Conservation (phyloP, 352 stramenopile species). For the Pythium plurisporium region DNA sequence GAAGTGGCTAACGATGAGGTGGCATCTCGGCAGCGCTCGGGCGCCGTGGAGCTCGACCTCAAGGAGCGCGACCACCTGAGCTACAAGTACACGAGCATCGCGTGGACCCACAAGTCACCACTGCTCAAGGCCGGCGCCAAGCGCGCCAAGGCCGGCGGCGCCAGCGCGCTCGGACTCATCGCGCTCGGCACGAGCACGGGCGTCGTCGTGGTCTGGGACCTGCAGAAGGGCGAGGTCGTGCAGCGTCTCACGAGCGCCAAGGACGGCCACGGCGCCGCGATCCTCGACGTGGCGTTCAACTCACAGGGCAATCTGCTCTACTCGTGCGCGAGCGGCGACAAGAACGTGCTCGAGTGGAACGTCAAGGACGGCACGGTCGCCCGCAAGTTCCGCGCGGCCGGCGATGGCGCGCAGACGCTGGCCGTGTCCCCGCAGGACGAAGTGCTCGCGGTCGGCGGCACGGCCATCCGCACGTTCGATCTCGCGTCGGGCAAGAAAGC, state of each 20-base stretch:
- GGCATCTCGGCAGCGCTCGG: constrained; percentile 47
- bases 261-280: constrained; percentile 35
- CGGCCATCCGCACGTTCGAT: constrained; percentile 69
- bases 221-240: constrained; percentile 61
- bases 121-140: constrained; percentile 43
- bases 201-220: constrained; percentile 64
- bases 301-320: constrained; percentile 62
- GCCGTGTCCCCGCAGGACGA: constrained; percentile 61
- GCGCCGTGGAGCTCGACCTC: constrained; percentile 65
- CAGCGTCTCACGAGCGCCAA: constrained; percentile 51
- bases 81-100: constrained; percentile 77
- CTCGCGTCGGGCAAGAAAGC: constrained; percentile 74
- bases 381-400: constrained; percentile 59
- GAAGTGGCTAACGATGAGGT: too few relatives aligned
- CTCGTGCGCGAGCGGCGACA: constrained; percentile 53
- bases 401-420: constrained; percentile 56
- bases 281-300: constrained; percentile 73
- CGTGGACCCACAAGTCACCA: constrained; percentile 52
- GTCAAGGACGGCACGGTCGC: constrained; percentile 43
- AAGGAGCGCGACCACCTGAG: constrained; percentile 81
- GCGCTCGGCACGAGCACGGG: constrained; percentile 72
- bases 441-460: constrained; percentile 57
- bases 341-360: constrained; percentile 78
- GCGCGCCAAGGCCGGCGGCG: constrained; percentile 34
- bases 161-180: constrained; percentile 44